Conservation (phyloP, 805 yeast species). For the Candida ponderosae region DNA sequence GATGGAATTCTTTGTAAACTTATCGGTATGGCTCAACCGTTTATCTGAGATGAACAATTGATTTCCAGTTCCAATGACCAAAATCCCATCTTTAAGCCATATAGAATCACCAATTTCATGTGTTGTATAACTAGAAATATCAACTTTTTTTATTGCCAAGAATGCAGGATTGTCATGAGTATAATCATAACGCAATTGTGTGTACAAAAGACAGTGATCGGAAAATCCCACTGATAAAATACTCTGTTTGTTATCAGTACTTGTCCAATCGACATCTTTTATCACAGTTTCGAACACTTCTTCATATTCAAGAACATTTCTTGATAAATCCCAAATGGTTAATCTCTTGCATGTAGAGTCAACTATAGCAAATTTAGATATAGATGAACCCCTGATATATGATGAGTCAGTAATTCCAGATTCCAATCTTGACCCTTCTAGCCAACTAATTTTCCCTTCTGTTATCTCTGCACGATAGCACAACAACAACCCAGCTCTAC, state of each 20-base stretch:
- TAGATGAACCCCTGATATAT: conserved; percentile 65
- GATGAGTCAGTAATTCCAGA: conserved; percentile 50
- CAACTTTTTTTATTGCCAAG: conserved; percentile 66
- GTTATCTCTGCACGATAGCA: conserved; percentile 36
- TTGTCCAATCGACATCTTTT: conserved; percentile 84
- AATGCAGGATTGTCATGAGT: conserved; percentile 75
- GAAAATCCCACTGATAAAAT: conserved; percentile 76
- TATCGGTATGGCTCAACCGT: conserved; percentile 46
- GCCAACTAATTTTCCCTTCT: conserved; percentile 40
- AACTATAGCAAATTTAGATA: conserved; percentile 70
- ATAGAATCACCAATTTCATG: conserved; percentile 84
- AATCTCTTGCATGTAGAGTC: conserved; percentile 42
- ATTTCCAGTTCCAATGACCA: conserved; percentile 84
- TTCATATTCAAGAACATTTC: conserved; percentile 59
- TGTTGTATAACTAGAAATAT: conserved; percentile 61
- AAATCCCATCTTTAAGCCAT: conserved; percentile 74
- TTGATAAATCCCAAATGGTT: conserved; percentile 72
- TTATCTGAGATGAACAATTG: conserved; percentile 81
- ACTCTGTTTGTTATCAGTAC: conserved; percentile 55
- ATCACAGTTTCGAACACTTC: conserved; percentile 35
- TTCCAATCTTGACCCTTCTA: conserved; percentile 35
- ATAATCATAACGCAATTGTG: conserved; percentile 84
- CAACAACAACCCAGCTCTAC: conserved; percentile 39
- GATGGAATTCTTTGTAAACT: conserved; percentile 42
- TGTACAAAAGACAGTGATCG: conserved; percentile 54